These are phyloP conservation scores for Colletotrichum simmondsii DNA, from an alignment of 2,329 filamentous ascomycete genomes.

Conservation along the genomic window DNA sequence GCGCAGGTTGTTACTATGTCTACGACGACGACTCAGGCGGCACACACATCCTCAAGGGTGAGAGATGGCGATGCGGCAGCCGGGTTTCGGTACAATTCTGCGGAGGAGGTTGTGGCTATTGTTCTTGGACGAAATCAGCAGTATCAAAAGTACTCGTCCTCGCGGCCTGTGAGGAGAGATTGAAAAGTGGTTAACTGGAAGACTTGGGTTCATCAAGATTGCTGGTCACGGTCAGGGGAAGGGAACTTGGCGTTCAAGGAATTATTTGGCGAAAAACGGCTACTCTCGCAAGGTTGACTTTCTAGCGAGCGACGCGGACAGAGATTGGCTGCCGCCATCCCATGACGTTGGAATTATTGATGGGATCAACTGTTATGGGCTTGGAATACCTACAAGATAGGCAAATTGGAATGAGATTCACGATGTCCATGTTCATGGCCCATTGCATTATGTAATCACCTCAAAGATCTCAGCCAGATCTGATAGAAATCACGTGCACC, in stretches of 20 bases:
- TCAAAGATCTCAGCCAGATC: background rate
- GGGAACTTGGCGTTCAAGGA: background rate
- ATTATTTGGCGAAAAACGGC: background rate
- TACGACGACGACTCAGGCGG: conserved; percentile 4
- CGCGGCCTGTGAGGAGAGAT: background rate
- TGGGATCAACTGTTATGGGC: no score
- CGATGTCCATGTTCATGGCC: background rate
- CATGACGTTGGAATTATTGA: no score
- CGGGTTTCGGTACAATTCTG: background rate
- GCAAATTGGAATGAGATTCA: background rate
- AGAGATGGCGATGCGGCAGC: background rate
- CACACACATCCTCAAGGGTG: background rate
- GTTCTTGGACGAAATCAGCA: conserved; percentile 5
- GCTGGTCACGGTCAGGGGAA: background rate
- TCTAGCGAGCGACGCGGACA: background rate
- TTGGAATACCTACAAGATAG: background rate
- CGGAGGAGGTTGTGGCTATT: conserved; percentile 1
- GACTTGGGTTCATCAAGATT: background rate
- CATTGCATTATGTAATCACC: background rate
- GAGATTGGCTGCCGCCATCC: no score
- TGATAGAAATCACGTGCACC: background rate
- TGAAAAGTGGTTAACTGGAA: background rate
- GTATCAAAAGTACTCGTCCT: background rate
- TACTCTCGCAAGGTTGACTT: background rate
- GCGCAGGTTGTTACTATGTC: conserved; percentile 29